These are phyloP conservation scores for Alternaria sp. DNA, from an alignment of 2,329 filamentous ascomycete genomes.

Conservation along the genomic window DNA sequence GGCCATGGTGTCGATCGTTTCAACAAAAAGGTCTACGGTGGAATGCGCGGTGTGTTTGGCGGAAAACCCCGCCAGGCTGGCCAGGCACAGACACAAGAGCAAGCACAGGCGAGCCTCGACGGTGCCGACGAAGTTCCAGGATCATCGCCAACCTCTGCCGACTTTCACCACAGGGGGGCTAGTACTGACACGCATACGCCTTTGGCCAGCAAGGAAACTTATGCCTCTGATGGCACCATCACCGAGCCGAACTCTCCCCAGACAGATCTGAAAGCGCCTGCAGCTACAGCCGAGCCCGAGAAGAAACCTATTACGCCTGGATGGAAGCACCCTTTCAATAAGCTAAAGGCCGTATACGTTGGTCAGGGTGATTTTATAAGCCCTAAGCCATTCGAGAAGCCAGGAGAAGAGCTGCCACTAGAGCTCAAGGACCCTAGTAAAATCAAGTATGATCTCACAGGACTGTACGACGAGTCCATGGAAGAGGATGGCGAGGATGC, in stretches of 20 bases:
- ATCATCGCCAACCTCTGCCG: conserved; percentile 38
- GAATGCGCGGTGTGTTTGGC: conserved; percentile 47
- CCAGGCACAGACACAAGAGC: conserved; percentile 20
- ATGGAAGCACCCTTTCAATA: conserved; percentile 30
- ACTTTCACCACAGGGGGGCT: conserved; percentile 36
- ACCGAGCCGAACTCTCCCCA: conserved; percentile 37
- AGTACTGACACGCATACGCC: conserved; percentile 46
- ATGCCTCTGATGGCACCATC: conserved; percentile 27
- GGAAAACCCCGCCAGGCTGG: conserved; percentile 18
- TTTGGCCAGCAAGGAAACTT: conserved; percentile 38
- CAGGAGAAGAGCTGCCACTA: conserved; percentile 51
- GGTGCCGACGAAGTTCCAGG: conserved; percentile 28
- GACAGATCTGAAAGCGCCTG: conserved; percentile 25
- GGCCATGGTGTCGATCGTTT: conserved; percentile 54
- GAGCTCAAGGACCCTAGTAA: conserved; percentile 36
- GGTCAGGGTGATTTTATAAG: conserved; percentile 50
- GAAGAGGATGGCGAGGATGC: conserved; percentile 53
- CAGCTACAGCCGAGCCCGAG: conserved; percentile 24
- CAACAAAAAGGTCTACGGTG: conserved; percentile 51
- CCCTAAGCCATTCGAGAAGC: conserved; percentile 53
- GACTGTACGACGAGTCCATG: conserved; percentile 42
- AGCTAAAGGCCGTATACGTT: conserved; percentile 34
- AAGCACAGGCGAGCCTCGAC: conserved; percentile 27
- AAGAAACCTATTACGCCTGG: conserved; percentile 27
- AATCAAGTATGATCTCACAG: conserved; percentile 41